Evolutionary conservation across 495 filamentous ascomycete species (phyloP).

Genomic region (Aeminium ludgeri): DNA sequence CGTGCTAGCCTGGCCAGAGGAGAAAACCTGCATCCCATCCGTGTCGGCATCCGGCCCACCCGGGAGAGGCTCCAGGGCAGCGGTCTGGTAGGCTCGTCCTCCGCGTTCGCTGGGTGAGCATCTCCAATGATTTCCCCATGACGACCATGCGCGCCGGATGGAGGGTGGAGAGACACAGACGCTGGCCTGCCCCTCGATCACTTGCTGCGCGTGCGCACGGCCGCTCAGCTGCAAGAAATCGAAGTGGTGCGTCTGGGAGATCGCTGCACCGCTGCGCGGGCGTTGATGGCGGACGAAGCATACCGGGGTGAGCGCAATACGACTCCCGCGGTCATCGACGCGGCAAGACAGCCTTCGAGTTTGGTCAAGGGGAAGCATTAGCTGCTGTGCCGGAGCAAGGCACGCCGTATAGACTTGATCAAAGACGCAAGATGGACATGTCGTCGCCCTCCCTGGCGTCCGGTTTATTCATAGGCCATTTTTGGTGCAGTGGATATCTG

Average conservation of each 20-base stretch:
- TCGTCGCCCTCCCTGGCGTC: conserved; percentile 7
- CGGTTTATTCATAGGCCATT: conserved; percentile 8
- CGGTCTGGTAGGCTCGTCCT: conserved; percentile 8
- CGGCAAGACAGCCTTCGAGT: too few species aligned
- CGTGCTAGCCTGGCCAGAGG: too few species aligned
- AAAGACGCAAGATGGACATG: neutral
- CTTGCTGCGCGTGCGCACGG: neutral
- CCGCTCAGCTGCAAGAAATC: conserved; percentile 3
- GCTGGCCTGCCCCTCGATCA: conserved; percentile 1
- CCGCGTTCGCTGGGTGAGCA: conserved; percentile 5
- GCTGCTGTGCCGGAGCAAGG: conserved; percentile 1
- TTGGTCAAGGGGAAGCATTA: too few species aligned
- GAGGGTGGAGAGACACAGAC: conserved; percentile 1
- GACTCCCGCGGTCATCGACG: neutral
- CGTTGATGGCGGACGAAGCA: too few species aligned
- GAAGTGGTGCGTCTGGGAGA: too few species aligned
- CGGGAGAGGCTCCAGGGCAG: conserved; percentile 15
- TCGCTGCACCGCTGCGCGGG: too few species aligned
- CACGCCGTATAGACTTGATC: neutral
- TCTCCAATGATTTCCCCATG: conserved; percentile 11
- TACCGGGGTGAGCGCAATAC: neutral
- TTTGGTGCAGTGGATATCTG: conserved; percentile 8
- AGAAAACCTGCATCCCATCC: conserved; percentile 3
- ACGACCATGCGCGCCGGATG: conserved; percentile 7
- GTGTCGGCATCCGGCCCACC: conserved; percentile 7